phyloP scores from a whole-genome alignment of 2,329 filamentous ascomycete genomes.

The Nemania abortiva region DNA sequence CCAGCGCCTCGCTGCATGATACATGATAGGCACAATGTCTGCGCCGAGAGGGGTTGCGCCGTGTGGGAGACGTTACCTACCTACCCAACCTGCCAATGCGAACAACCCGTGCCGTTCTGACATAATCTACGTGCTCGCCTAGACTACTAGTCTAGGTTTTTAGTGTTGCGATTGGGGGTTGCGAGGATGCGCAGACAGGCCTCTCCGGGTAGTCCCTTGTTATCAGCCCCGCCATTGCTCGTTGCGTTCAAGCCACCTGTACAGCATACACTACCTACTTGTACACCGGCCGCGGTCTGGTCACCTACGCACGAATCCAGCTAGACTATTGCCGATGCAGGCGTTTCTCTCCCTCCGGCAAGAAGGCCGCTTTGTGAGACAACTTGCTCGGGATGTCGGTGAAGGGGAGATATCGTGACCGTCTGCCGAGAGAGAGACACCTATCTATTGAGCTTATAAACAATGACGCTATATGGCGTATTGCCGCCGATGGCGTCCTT shows the following conservation, averaged over 20 bases:
- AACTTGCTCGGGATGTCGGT: constrained; percentile 8
- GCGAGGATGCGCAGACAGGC: background rate
- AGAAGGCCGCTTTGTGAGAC: constrained; percentile 10
- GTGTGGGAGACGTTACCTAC: constrained; percentile 1
- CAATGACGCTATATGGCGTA: constrained; percentile 23
- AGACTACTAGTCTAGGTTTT: background rate
- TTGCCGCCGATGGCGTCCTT: constrained; percentile 12
- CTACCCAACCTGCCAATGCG: background rate
- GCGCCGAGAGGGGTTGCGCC: background rate
- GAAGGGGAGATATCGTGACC: background rate
- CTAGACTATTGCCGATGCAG: constrained; percentile 25
- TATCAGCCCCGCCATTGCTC: constrained; percentile 26
- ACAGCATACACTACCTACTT: background rate
- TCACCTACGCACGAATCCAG: constrained; percentile 15
- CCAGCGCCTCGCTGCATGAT: background rate
- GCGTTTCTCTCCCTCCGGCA: constrained; percentile 5
- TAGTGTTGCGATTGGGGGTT: background rate
- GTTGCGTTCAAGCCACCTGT: constrained; percentile 4
- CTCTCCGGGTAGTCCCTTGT: constrained; percentile 8
- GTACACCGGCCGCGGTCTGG: constrained; percentile 13
- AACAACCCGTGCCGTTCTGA: background rate
- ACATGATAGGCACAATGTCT: background rate
- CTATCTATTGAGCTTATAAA: background rate
- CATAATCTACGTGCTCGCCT: background rate
- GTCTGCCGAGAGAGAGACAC: background rate